A percentile compares a stretch with the other conserved stretches of the same genome.
Evolutionary conservation across 768 basidiomycete species (phyloP).

Genomic region (Amyloporia xantha): DNA sequence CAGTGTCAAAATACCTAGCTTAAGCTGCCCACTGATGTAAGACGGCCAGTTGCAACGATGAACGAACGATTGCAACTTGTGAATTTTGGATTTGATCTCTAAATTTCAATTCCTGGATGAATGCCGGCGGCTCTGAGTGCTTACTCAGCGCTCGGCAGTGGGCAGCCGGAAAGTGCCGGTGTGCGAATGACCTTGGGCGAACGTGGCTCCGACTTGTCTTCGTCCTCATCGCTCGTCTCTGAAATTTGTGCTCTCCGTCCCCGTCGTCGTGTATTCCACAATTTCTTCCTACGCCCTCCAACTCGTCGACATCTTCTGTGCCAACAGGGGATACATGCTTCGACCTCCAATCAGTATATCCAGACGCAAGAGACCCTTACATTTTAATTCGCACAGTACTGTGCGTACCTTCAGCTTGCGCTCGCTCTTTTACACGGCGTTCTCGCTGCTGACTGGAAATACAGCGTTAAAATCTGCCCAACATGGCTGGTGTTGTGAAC

Average conservation of each 20-base stretch:
- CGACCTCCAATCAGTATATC: slow-evolving; percentile 74
- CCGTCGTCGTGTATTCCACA: slow-evolving; percentile 35
- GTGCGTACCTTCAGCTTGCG: slow-evolving; percentile 29
- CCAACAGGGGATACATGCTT: slow-evolving; percentile 88
- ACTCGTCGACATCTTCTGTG: slow-evolving; percentile 50
- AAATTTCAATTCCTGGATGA: background rate
- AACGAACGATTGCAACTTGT: too few species aligned
- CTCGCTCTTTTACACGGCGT: background rate
- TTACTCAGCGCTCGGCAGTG: slow-evolving; percentile 1
- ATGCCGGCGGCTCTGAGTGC: background rate
- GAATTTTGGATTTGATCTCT: too few species aligned
- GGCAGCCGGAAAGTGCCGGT: slow-evolving; percentile 14
- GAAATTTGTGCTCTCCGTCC: slow-evolving; percentile 12
- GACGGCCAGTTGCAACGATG: too few species aligned
- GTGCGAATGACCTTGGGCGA: slow-evolving; percentile 7
- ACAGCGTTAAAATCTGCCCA: slow-evolving; percentile 67
- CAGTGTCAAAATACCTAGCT: too few species aligned
- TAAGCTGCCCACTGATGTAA: too few species aligned
- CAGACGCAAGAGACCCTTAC: slow-evolving; percentile 54
- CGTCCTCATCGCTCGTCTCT: slow-evolving; percentile 4
- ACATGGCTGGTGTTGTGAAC: slow-evolving; percentile 87
- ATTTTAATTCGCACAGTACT: slow-evolving; percentile 38
- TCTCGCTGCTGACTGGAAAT: background rate
- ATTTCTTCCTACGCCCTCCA: slow-evolving; percentile 53
- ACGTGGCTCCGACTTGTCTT: background rate